Evolutionary conservation across 805 yeast genomes (phyloP).

Genomic region (Zygoascus flipseniorum): DNA sequence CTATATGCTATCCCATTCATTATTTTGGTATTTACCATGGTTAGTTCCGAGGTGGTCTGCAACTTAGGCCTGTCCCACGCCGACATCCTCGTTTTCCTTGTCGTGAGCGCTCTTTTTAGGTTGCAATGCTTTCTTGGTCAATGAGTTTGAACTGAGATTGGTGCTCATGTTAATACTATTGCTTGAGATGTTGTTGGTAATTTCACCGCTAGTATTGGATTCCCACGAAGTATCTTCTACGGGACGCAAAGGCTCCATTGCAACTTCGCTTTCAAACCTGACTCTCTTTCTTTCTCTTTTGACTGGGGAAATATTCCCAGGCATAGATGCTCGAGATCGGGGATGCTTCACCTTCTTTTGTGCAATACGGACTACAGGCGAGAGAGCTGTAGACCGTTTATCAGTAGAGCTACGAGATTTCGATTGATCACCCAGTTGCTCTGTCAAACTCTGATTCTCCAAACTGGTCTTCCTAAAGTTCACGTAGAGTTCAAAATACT

Average conservation of each 20-base stretch:
- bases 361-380: neutral
- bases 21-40: neutral
- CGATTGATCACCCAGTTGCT: neutral
- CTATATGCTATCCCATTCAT: neutral
- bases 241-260: neutral
- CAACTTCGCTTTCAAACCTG: neutral
- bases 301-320: neutral
- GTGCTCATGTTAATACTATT: neutral
- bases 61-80: neutral
- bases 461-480: constrained; percentile 6
- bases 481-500: constrained; percentile 10
- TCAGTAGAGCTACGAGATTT: neutral
- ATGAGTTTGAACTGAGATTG: neutral
- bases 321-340: neutral
- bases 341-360: neutral
- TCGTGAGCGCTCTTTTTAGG: neutral
- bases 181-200: neutral
- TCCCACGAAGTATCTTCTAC: neutral
- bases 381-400: neutral
- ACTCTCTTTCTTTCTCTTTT: constrained; percentile 2
- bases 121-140: neutral
- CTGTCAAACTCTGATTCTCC: constrained; percentile 1
- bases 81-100: neutral
- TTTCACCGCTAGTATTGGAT: neutral
- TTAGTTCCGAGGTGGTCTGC: neutral